Base-by-base conservation (phyloP, 129 eudicot species). In the Tanacetum coccineum region DNA sequence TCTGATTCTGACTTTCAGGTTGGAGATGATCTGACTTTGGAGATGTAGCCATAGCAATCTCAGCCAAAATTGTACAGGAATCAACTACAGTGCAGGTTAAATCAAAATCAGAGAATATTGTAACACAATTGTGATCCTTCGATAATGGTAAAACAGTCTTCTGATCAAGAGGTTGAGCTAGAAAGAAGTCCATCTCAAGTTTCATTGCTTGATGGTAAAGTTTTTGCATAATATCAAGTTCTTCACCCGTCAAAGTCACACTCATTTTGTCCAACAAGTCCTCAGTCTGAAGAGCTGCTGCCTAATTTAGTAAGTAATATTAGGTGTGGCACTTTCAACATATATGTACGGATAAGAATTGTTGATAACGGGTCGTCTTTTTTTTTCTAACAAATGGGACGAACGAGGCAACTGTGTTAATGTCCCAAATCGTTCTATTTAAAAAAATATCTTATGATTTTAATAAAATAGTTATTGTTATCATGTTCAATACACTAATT, bases 81-180 rank as follows among this genome's bases (percentile, higher is more conserved):
- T 91, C 97, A 69, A 91, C 82, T 39, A 81, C 85, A 13, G 96
- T 81, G 84, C 97, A 91, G 15, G 97, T 91, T 88, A 91, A 65
- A 69, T 91, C 97, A 80, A 87, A 91, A 81, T 91, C 97, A 50
- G 96, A 83, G 76, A 91, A 91, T 50, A 91, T 39, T 64, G 84
- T 64, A 26, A 85, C 75, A 17, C 56, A 70, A 39, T 77, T 60
- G 61, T 75, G 81, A 54, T 72, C 83, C 82, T 67, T 81, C 9
- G 61, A 77, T 67, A 85, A 80, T 42, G 96, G 97, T 70, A 80
- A 78, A 48, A 87, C 87, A 6, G 83, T 83, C 59, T 36, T 71
- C 81, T 87, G 96, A 70, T 53, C 68, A 32, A 85, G 64, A 14
- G 90, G 81, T 70, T 91, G 97, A 60, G 96, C 83, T 47, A 68